Base-by-base conservation (phyloP, 495 filamentous ascomycete genomes). In the Penicillium bialowiezense region DNA sequence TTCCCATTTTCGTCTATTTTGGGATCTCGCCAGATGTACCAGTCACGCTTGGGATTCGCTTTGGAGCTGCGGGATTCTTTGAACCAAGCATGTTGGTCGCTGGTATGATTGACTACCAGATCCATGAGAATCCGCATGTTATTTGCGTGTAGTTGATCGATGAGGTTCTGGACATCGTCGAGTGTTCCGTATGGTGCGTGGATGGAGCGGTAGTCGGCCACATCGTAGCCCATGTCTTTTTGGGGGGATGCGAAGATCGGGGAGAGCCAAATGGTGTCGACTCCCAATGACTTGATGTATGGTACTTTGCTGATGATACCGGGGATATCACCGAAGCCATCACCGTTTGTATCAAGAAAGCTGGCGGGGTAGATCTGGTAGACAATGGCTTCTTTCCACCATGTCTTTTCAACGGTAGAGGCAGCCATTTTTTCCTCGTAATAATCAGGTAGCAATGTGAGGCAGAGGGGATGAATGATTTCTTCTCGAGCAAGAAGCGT, bases 321-420 rank as follows among this genome's bases (percentile, higher is more conserved):
- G n/a, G 64, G 74, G 20, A 87, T 70, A 58, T 87, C 82, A 15
- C 84, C 84, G 52, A 80, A 70, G 9, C 84, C 84, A 54, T 86
- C 82, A 18, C 65, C 69, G 52, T 86, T 82, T 35, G 74, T 77
- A 64, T 87, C 85, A 19, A 75, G 68, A 66, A 84, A 87, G 24
- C 70, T 75, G 7, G 53, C 54, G 9, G 55, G 53, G 36, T 63
- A 66, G 43, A 66, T 58, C 34, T 66, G 48, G 39, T 66, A 66
- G 44, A 66, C 52, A 13, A 55, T 44, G 44, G 52, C 53, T 45
- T 66, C 63, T 38, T 55, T 51, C 63, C 63, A 66, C 63, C 63
- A 66, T 5, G 28, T 26, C 23, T 26, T 26, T 26, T 26, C 23
- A 26, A 8, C 8, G 23, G 23, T 26, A 8, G 23, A 26, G 23